Evolutionary conservation across 352 stramenopile genomes (phyloP).

Genomic region (Phytopythium boreale): DNA sequence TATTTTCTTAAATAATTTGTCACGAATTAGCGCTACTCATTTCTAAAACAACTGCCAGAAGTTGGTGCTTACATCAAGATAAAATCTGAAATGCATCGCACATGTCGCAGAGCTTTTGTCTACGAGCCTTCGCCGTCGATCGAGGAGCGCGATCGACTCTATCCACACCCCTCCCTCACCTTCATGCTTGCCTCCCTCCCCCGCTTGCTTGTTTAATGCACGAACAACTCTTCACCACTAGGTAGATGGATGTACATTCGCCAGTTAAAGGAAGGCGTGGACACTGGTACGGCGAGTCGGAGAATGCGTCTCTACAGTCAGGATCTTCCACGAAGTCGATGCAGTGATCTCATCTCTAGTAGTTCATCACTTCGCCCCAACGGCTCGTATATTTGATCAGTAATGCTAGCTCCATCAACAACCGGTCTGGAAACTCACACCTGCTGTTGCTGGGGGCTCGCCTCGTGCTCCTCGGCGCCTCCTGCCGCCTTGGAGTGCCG

Average conservation of each 20-base stretch:
- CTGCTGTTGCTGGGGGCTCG: conserved; percentile 6
- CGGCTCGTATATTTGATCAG: background rate
- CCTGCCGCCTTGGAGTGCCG: conserved; percentile 55
- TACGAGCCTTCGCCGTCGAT: background rate
- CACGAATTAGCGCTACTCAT: background rate
- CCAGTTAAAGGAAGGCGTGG: too few relatives aligned
- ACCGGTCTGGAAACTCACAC: background rate
- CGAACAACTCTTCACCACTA: too few relatives aligned
- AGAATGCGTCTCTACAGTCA: too few relatives aligned
- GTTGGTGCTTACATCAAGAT: too few relatives aligned
- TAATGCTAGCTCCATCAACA: background rate
- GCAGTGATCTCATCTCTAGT: too few relatives aligned
- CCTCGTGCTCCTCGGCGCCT: conserved; percentile 9
- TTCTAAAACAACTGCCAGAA: background rate
- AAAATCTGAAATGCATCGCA: background rate
- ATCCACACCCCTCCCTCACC: background rate
- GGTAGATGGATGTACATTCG: too few relatives aligned
- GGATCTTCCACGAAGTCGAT: too few relatives aligned
- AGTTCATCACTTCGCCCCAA: background rate
- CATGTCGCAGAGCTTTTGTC: background rate
- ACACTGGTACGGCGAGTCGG: background rate
- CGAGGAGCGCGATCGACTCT: background rate
- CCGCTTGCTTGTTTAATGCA: background rate
- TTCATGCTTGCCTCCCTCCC: background rate
- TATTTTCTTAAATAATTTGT: too few relatives aligned